Evolutionary conservation across 441 rosid species (phyloP).

Genomic region (Syzygium malaccense): DNA sequence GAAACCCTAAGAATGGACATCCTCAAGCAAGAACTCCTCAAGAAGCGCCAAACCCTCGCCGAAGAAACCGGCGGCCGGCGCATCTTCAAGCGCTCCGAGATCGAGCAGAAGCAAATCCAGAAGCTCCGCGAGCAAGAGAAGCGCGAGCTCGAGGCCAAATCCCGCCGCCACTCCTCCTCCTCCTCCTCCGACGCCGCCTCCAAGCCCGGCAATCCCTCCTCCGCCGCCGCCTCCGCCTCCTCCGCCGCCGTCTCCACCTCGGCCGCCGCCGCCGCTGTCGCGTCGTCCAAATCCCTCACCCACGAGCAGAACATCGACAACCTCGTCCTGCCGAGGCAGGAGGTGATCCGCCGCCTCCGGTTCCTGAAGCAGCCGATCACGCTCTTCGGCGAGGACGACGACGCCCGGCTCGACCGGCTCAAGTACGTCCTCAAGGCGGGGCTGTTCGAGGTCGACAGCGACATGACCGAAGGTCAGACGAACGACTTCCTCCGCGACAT

Average conservation of each 20-base stretch:
- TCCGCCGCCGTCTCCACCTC: slow-evolving; percentile 24
- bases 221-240: slow-evolving; percentile 10
- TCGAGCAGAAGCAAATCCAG: slow-evolving; percentile 71
- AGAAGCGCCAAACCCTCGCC: slow-evolving; percentile 52
- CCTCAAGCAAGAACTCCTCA: slow-evolving; percentile 55
- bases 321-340: slow-evolving; percentile 62
- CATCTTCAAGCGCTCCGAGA: slow-evolving; percentile 68
- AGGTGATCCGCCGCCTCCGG: slow-evolving; percentile 75
- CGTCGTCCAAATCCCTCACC: slow-evolving; percentile 53
- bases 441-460: slow-evolving; percentile 72
- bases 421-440: slow-evolving; percentile 71
- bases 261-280: slow-evolving; percentile 20
- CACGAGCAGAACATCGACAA: slow-evolving; percentile 62
- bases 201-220: slow-evolving; percentile 1
- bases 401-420: slow-evolving; percentile 64
- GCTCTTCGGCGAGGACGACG: slow-evolving; percentile 79
- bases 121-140: slow-evolving; percentile 74
- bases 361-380: slow-evolving; percentile 79
- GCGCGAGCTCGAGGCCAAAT: slow-evolving; percentile 64
- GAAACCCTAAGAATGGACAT: slow-evolving; percentile 46
- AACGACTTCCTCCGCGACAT: slow-evolving; percentile 79
- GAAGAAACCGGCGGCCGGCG: slow-evolving; percentile 63
- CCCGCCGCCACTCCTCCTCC: slow-evolving; percentile 31
- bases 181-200: slow-evolving; percentile 15
- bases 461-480: slow-evolving; percentile 74